These are phyloP conservation scores for Lobulomyces angularis DNA, from an alignment of 192 early-diverging fungal species.

Conservation along the genomic window DNA sequence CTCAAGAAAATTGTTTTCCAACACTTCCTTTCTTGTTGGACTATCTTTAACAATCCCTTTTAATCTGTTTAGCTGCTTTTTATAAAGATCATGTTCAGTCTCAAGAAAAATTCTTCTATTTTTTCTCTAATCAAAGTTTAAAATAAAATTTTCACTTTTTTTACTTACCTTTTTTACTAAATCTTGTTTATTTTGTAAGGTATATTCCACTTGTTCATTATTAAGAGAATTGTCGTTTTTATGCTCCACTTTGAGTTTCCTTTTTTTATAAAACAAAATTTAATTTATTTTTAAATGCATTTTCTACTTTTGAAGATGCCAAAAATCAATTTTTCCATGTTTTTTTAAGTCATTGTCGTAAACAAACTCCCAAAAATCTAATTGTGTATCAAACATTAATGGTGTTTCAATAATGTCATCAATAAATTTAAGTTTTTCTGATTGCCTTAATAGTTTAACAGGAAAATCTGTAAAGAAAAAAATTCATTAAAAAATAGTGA, in stretches of 20 bases:
- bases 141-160: constrained; percentile 2
- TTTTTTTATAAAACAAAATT: not conserved
- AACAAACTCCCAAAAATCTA: constrained; percentile 29
- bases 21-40: too few species aligned
- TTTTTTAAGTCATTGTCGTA: not conserved
- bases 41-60: too few species aligned
- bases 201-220: too few species aligned
- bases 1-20: too few species aligned
- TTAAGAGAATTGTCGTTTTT: too few species aligned
- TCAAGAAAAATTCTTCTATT: constrained; percentile 1
- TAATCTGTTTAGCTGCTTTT: too few species aligned
- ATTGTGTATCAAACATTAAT: constrained; percentile 23
- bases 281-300: not conserved
- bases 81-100: too few species aligned
- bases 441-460: constrained; percentile 14
- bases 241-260: not conserved
- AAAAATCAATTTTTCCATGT: not conserved
- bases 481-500: too few species aligned
- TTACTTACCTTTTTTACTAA: not conserved
- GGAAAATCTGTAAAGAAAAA: too few species aligned
- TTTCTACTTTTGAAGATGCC: constrained; percentile 3
- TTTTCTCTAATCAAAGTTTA: not conserved
- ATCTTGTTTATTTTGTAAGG: not conserved
- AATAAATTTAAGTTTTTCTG: constrained; percentile 9
- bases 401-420: constrained; percentile 33